Evolutionary conservation across 306 rosid species (phyloP).

Genomic region (Prunus padus): DNA sequence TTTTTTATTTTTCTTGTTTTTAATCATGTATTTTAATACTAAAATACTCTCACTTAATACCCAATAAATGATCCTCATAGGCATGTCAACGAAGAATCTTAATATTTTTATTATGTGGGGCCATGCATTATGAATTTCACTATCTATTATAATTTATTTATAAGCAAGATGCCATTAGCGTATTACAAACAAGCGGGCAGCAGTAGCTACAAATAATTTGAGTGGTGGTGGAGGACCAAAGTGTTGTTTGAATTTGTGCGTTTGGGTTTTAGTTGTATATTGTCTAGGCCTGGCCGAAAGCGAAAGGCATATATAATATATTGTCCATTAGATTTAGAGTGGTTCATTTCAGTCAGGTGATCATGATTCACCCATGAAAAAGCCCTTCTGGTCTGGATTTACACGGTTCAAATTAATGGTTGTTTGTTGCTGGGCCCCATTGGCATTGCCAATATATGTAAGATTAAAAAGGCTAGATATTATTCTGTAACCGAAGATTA

Average conservation of each 20-base stretch:
- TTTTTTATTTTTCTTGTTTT: background rate
- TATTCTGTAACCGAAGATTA: no score
- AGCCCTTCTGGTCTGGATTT: no score
- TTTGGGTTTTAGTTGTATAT: slow-evolving; percentile 5
- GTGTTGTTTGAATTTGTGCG: background rate
- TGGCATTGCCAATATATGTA: background rate
- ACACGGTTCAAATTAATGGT: no score
- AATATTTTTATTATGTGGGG: background rate
- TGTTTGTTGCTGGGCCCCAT: background rate
- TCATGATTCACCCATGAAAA: no score
- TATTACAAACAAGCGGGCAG: background rate
- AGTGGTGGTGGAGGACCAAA: background rate
- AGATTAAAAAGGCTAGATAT: background rate
- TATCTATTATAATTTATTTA: background rate
- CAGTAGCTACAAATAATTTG: background rate
- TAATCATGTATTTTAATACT: background rate
- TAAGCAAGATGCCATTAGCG: background rate
- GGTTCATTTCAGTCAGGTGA: no score
- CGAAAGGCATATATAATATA: background rate
- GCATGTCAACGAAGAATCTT: background rate
- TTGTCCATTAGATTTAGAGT: slow-evolving; percentile 4
- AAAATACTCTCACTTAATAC: background rate
- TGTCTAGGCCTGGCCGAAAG: slow-evolving; percentile 13
- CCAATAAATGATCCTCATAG: background rate
- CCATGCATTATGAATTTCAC: background rate